A percentile compares a stretch with the other conserved stretches of the same genome.
These are phyloP conservation scores for Adansonia rubrostipa DNA, from an alignment of 441 rosid species.

Conservation along the genomic window DNA sequence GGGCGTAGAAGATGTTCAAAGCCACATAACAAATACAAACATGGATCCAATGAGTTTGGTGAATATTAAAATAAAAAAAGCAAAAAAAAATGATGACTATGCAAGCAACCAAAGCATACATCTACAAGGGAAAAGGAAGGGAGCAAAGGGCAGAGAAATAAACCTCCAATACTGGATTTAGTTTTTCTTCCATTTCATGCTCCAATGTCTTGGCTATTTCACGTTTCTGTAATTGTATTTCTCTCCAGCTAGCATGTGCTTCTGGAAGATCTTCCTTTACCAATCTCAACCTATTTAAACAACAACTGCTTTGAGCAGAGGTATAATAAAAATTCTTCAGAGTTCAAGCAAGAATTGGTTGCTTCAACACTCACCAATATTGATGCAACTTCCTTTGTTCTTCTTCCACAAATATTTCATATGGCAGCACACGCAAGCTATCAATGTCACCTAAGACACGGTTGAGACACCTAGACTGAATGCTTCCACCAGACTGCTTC, in stretches of 20 bases:
- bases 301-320: constrained; percentile 23
- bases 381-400: constrained; percentile 79
- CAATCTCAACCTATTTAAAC: constrained; percentile 64
- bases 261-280: constrained; percentile 72
- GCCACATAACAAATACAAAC: constrained; percentile 20
- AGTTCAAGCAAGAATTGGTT: constrained; percentile 18
- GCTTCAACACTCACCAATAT: constrained; percentile 73
- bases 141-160: constrained; percentile 29
- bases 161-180: constrained; percentile 58
- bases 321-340: constrained; percentile 24
- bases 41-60: not conserved
- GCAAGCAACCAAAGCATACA: not conserved
- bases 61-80: not conserved
- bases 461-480: constrained; percentile 71
- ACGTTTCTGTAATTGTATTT: constrained; percentile 50
- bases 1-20: constrained; percentile 1
- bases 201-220: constrained; percentile 58
- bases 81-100: not conserved
- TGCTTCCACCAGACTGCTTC: constrained; percentile 83
- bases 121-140: not conserved
- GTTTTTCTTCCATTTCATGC: constrained; percentile 61
- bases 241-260: constrained; percentile 69
- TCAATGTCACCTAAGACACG: constrained; percentile 74
- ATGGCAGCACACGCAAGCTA: constrained; percentile 78
- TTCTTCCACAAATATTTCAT: constrained; percentile 87